Percentiles rank a stretch among this genome's conserved stretches.
phyloP scores from a whole-genome alignment of 2,329 filamentous ascomycete species.

The Fusarium sacchari region DNA sequence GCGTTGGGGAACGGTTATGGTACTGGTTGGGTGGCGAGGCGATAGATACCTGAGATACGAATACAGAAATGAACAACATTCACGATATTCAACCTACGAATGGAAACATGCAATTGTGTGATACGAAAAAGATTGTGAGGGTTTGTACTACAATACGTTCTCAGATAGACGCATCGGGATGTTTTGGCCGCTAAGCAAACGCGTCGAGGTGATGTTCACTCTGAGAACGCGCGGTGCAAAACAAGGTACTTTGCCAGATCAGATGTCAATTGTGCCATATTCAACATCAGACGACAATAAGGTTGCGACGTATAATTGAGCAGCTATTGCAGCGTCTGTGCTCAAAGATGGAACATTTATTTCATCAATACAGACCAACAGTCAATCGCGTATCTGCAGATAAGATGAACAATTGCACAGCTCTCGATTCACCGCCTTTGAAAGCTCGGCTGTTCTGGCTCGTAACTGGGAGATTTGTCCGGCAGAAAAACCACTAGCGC shows the following conservation, averaged over 20 bases:
- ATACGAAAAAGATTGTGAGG: neutral
- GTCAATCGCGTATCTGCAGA: constrained; percentile 11
- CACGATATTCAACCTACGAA: neutral
- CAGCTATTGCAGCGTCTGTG: constrained; percentile 4
- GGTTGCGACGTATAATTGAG: neutral
- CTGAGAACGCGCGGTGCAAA: neutral
- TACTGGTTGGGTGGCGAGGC: constrained; percentile 14
- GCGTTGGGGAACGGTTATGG: constrained; percentile 32
- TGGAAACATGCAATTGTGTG: neutral
- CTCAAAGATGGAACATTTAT: constrained; percentile 3
- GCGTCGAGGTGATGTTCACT: neutral
- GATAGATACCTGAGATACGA: constrained; percentile 20
- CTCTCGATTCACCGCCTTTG: constrained; percentile 22
- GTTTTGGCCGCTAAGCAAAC: neutral
- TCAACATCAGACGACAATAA: neutral
- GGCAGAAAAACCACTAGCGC: constrained; percentile 2
- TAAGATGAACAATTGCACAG: constrained; percentile 1
- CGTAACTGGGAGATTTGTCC: neutral
- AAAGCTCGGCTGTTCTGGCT: neutral
- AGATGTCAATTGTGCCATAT: neutral
- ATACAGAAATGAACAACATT: constrained; percentile 7
- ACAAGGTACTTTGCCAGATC: neutral
- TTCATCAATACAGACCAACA: neutral
- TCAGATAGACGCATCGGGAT: neutral
- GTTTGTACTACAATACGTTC: neutral